phyloP scores from a whole-genome alignment of 257 asterid genomes.

The Plantago major region DNA sequence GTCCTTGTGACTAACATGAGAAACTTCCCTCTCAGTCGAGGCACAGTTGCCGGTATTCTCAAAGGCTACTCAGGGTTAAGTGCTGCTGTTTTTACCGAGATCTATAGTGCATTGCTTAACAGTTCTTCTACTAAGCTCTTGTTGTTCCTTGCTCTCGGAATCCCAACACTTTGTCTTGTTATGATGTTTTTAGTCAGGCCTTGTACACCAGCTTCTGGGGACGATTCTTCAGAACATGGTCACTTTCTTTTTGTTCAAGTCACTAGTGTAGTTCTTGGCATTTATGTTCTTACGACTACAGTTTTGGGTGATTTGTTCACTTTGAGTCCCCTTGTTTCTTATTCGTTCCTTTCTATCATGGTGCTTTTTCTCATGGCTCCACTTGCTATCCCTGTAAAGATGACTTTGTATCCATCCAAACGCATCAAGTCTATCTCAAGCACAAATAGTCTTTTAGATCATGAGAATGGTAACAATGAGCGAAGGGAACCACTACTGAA shows the following conservation, averaged over 20 bases:
- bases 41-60: conserved; percentile 66
- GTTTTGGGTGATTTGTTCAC: conserved; percentile 33
- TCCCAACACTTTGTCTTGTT: conserved; percentile 45
- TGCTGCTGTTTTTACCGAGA: conserved; percentile 62
- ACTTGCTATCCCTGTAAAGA: conserved; percentile 58
- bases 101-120: conserved; percentile 46
- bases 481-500: conserved; percentile 37
- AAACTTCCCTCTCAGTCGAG: conserved; percentile 69
- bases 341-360: conserved; percentile 39
- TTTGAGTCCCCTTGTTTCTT: conserved; percentile 31
- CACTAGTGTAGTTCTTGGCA: conserved; percentile 54
- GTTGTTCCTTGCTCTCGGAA: conserved; percentile 48
- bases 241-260: conserved; percentile 59
- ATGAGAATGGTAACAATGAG: conserved; percentile 18
- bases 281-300: conserved; percentile 52
- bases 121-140: conserved; percentile 51
- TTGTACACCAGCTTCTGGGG: conserved; percentile 57
- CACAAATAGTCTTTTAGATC: background rate
- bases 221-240: conserved; percentile 43
- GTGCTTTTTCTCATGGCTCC: conserved; percentile 64
- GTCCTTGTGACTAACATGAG: conserved; percentile 76
- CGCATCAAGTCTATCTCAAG: conserved; percentile 19
- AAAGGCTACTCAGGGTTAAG: conserved; percentile 71
- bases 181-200: conserved; percentile 64
- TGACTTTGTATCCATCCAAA: conserved; percentile 53